Percentiles rank a stretch among this genome's conserved stretches.
These are phyloP conservation scores for Phyllosticta citriasiana DNA, from an alignment of 2,329 filamentous ascomycete species.

Conservation along the genomic window DNA sequence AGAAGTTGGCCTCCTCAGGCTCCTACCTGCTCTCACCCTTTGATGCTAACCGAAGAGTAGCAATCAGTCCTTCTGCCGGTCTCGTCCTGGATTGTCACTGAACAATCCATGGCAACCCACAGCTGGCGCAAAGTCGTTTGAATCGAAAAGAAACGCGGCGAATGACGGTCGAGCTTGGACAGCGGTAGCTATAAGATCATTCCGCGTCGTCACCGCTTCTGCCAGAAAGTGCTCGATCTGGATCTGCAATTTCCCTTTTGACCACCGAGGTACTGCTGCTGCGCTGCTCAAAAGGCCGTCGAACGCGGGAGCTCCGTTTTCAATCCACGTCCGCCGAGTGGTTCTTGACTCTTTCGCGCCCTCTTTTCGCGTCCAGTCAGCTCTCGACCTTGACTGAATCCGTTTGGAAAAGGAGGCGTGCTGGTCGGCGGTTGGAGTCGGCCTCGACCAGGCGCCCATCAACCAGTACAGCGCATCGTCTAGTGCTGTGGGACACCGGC, in stretches of 20 bases:
- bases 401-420: not conserved
- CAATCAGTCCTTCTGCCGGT: not conserved
- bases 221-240: not conserved
- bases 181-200: constrained; percentile 6
- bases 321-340: not conserved
- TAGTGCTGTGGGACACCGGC: not conserved
- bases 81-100: constrained; percentile 5
- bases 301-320: not conserved
- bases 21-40: not conserved
- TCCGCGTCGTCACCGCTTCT: not conserved
- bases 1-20: not conserved
- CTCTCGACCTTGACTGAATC: not conserved
- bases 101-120: constrained; percentile 1
- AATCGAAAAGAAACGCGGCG: not conserved
- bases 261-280: not conserved
- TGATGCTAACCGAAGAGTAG: not conserved
- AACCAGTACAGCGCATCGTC: not conserved
- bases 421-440: not conserved
- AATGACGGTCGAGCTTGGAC: not conserved
- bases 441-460: not conserved
- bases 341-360: not conserved
- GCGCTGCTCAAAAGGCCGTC: not conserved
- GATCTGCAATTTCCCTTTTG: not conserved
- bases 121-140: not conserved
- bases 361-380: not conserved